These are phyloP conservation scores for Puccinia horiana DNA, from an alignment of 1,284 basidiomycete species.

Conservation along the genomic window DNA sequence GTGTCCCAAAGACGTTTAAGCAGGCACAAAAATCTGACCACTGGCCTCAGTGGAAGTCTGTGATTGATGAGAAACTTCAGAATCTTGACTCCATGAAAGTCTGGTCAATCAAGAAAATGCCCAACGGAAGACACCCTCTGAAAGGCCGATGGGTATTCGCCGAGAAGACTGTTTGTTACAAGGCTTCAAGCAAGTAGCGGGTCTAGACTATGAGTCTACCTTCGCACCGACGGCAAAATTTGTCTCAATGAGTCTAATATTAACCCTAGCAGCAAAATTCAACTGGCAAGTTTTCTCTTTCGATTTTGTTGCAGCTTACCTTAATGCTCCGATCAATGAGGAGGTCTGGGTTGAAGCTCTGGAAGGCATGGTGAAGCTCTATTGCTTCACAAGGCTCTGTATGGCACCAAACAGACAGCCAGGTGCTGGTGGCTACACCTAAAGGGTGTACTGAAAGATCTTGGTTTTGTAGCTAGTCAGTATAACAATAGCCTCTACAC, in stretches of 20 bases:
- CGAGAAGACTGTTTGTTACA: neutral
- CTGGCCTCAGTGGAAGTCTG: neutral
- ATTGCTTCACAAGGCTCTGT: neutral
- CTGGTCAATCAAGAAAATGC: neutral
- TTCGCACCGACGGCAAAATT: slow-evolving; percentile 18
- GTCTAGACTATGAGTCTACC: neutral
- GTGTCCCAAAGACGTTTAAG: neutral
- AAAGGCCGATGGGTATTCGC: slow-evolving; percentile 4
- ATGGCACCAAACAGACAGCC: slow-evolving; percentile 4
- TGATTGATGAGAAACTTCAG: neutral
- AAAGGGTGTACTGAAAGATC: neutral
- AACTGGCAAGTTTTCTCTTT: slow-evolving; percentile 16
- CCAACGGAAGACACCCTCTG: neutral
- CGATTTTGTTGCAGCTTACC: slow-evolving; percentile 25
- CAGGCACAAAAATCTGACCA: neutral
- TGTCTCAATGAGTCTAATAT: neutral
- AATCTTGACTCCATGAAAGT: neutral
- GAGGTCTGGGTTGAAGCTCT: slow-evolving; percentile 4
- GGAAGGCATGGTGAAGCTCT: neutral
- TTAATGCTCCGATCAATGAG: slow-evolving; percentile 13
- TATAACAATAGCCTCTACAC: slow-evolving; percentile 3
- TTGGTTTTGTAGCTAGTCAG: neutral
- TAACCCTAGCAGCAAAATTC: neutral
- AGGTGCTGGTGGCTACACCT: slow-evolving; percentile 21
- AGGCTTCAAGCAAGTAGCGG: neutral